phyloP scores from a whole-genome alignment of 345 rosid genomes.

The Cardiospermum halicacabum region DNA sequence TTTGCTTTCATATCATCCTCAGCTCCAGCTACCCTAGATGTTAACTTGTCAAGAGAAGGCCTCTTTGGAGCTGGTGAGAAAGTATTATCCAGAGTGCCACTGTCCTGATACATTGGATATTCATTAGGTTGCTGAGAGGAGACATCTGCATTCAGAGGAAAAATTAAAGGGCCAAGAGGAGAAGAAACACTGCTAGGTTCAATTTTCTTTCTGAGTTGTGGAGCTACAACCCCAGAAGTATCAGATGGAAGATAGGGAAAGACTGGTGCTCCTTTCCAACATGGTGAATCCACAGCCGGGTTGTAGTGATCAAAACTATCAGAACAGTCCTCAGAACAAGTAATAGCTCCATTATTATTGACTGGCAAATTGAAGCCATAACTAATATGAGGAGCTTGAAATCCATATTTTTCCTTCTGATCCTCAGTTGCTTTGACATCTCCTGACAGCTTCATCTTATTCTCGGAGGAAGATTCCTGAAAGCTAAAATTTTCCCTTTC shows the following conservation, averaged over 20 bases:
- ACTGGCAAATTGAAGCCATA: constrained; percentile 29
- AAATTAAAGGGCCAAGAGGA: constrained; percentile 29
- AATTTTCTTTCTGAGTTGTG: constrained; percentile 25
- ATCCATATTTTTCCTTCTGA: constrained; percentile 21
- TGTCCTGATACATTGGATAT: constrained; percentile 12
- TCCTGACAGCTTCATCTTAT: constrained; percentile 17
- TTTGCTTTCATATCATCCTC: constrained; percentile 20
- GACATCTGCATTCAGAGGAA: constrained; percentile 17
- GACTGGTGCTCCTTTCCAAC: constrained; percentile 49
- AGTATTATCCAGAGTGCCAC: constrained; percentile 13
- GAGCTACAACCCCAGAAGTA: constrained; percentile 21
- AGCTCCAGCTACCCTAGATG: constrained; percentile 17
- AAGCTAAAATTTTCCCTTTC: constrained; percentile 25
- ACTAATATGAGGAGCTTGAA: constrained; percentile 26
- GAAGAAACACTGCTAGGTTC: constrained; percentile 34
- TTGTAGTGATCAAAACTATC: constrained; percentile 37
- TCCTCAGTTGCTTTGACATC: constrained; percentile 24
- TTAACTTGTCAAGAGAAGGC: constrained; percentile 12
- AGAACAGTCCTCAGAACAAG: constrained; percentile 29
- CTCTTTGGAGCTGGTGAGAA: constrained; percentile 18
- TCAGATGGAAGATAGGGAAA: constrained; percentile 30
- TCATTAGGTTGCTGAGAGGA: constrained; percentile 24
- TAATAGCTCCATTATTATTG: constrained; percentile 27
- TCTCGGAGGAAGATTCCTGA: constrained; percentile 18
- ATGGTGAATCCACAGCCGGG: constrained; percentile 50